Percentiles rank a stretch among this genome's conserved stretches.
These are phyloP conservation scores for Calonectria naviculata DNA, from an alignment of 2,329 filamentous ascomycete genomes.

Conservation along the genomic window DNA sequence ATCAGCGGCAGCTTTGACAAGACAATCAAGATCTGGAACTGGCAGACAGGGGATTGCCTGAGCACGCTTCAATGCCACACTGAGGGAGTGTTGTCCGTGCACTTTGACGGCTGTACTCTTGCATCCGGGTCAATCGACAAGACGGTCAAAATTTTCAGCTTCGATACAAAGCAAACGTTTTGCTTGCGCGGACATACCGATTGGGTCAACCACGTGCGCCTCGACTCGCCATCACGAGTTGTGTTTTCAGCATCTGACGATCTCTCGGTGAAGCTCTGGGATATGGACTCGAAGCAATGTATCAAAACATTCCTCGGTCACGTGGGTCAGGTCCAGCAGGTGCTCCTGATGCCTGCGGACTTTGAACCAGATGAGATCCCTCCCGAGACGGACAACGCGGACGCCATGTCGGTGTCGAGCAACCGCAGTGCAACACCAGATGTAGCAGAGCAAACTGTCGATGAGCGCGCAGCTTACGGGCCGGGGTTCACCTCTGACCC, in stretches of 20 bases:
- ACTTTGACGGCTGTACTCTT: slow-evolving; percentile 86
- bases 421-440: slow-evolving; percentile 56
- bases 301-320: slow-evolving; percentile 87
- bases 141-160: slow-evolving; percentile 93
- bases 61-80: slow-evolving; percentile 83
- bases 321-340: slow-evolving; percentile 94
- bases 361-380: slow-evolving; percentile 84
- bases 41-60: slow-evolving; percentile 89
- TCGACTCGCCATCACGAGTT: slow-evolving; percentile 85
- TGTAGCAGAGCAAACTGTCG: slow-evolving; percentile 45
- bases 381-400: slow-evolving; percentile 60
- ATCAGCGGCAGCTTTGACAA: slow-evolving; percentile 91
- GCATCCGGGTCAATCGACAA: slow-evolving; percentile 91
- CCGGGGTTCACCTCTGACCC: slow-evolving; percentile 70
- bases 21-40: slow-evolving; percentile 95
- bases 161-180: slow-evolving; percentile 84
- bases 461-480: slow-evolving; percentile 68
- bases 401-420: slow-evolving; percentile 63
- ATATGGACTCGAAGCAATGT: slow-evolving; percentile 84
- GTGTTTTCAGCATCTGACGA: slow-evolving; percentile 96
- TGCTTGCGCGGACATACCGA: slow-evolving; percentile 86
- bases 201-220: slow-evolving; percentile 96
- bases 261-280: slow-evolving; percentile 91
- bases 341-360: slow-evolving; percentile 84
- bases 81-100: slow-evolving; percentile 85